Conservation (phyloP, 1,284 basidiomycete genomes). For the Ustilago esculenta region DNA sequence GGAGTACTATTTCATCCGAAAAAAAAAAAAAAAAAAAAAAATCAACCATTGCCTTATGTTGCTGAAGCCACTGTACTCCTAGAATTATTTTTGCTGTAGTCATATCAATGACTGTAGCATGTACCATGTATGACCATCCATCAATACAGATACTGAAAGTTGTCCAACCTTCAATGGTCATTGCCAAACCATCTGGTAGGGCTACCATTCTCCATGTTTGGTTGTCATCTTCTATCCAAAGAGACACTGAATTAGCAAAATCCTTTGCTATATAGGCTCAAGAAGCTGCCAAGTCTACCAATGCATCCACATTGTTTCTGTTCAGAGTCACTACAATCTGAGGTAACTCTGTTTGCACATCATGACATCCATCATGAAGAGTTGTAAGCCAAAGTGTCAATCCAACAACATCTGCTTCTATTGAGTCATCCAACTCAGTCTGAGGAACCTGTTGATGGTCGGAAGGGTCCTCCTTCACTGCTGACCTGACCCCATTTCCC, state of each 20-base stretch:
- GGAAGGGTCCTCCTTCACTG: neutral
- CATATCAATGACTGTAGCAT: neutral
- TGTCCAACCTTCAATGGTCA: neutral
- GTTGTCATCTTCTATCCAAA: neutral
- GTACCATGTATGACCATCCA: neutral
- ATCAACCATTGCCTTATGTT: neutral
- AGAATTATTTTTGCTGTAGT: neutral
- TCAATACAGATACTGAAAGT: neutral
- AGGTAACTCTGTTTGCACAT: neutral
- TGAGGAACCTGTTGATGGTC: neutral
- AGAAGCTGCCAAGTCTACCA: neutral
- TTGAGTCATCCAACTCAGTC: neutral
- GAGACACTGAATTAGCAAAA: neutral
- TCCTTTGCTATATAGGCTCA: neutral
- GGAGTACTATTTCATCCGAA: neutral
- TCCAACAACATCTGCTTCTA: neutral
- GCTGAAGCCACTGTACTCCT: neutral
- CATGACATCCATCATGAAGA: neutral
- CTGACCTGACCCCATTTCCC: neutral
- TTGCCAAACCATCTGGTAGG: neutral
- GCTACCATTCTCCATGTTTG: neutral
- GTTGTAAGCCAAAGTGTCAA: neutral
- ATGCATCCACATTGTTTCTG: neutral
- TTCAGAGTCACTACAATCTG: neutral
- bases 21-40: no score